Percentiles rank a stretch among this genome's conserved stretches.
Evolutionary conservation across 2,329 filamentous ascomycete genomes (phyloP).

Genomic region (Grosmannia serpens): DNA sequence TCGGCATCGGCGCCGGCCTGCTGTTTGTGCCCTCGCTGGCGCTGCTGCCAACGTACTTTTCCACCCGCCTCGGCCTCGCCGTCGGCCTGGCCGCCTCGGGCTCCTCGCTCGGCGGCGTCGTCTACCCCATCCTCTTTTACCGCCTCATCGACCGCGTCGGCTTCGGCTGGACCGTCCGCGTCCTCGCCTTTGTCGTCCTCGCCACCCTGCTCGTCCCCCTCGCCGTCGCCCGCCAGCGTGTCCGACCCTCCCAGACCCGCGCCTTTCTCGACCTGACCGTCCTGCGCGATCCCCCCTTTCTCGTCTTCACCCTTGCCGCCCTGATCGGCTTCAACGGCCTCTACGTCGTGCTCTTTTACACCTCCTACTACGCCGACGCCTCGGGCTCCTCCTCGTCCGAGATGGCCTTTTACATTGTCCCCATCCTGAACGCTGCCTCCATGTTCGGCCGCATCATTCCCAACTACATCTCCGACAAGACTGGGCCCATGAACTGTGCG

Average conservation of each 20-base stretch:
- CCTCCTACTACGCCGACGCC: conserved; percentile 39
- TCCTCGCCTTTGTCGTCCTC: conserved; percentile 7
- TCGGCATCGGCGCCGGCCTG: conserved; percentile 30
- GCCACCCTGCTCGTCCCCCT: conserved; percentile 3
- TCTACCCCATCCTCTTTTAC: conserved; percentile 15
- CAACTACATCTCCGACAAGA: conserved; percentile 36
- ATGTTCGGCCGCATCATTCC: conserved; percentile 39
- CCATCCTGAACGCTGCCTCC: conserved; percentile 48
- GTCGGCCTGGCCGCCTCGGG: conserved; percentile 31
- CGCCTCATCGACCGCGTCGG: conserved; percentile 13
- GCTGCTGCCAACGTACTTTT: conserved; percentile 28
- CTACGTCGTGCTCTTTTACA: conserved; percentile 34
- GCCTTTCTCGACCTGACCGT: conserved; percentile 5
- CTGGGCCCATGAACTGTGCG: conserved; percentile 31
- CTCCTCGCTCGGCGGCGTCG: conserved; percentile 23
- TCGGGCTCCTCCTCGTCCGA: conserved; percentile 29
- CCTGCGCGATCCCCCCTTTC: conserved; percentile 4
- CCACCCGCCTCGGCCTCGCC: conserved; percentile 25
- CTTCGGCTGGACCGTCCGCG: conserved; percentile 7
- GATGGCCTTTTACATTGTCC: conserved; percentile 48
- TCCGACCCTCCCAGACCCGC: not conserved
- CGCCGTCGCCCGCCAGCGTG: not conserved
- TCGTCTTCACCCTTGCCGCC: not conserved
- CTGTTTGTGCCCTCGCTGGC: conserved; percentile 27
- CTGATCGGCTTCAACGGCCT: conserved; percentile 5